Percentiles rank a stretch among this genome's conserved stretches.
Conservation (phyloP, 805 yeast species). For the Sporopachydermia quercuum region DNA sequence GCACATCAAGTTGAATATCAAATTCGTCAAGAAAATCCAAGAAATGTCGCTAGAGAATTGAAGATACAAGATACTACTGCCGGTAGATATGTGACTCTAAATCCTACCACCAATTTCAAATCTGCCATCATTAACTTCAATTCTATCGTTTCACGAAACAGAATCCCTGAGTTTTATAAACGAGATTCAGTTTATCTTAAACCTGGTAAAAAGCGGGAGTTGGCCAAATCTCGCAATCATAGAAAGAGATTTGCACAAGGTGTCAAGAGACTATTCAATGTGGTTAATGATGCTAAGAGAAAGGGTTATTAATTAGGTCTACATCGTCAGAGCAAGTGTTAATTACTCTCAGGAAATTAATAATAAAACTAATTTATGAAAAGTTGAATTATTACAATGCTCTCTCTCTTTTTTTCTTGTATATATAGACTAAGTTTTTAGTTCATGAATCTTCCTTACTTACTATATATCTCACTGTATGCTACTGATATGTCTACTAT, state of each 20-base stretch:
- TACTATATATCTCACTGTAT: too few species aligned
- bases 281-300: constrained; percentile 18
- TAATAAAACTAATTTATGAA: too few species aligned
- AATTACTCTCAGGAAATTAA: too few species aligned
- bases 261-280: constrained; percentile 17
- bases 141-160: not conserved
- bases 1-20: not conserved
- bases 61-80: not conserved
- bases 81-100: not conserved
- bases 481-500: too few species aligned
- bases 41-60: constrained; percentile 1
- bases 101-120: not conserved
- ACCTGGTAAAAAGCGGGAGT: not conserved
- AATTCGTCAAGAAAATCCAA: not conserved
- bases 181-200: not conserved
- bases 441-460: too few species aligned
- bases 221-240: not conserved
- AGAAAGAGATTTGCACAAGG: constrained; percentile 14
- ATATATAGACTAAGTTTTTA: too few species aligned
- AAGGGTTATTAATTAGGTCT: constrained; percentile 14
- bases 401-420: too few species aligned
- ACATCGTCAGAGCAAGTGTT: too few species aligned
- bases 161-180: not conserved
- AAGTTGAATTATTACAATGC: too few species aligned
- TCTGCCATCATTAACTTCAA: not conserved